Percentiles rank a stretch among this genome's conserved stretches.
Evolutionary conservation across 2,329 filamentous ascomycete species (phyloP).

Genomic region (Exutisphaerella laricina): DNA sequence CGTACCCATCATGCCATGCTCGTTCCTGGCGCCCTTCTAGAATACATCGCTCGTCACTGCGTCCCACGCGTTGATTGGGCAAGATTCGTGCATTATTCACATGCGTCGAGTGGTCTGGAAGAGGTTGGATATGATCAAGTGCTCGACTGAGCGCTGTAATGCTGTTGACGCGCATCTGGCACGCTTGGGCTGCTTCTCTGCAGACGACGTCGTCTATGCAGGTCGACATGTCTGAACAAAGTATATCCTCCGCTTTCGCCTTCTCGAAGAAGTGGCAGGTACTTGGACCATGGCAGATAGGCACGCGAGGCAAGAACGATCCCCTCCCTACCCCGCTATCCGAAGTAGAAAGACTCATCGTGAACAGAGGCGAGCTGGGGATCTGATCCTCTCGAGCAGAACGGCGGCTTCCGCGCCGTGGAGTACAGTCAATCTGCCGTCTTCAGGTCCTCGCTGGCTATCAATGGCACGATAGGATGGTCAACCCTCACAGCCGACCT

Average conservation of each 20-base stretch:
- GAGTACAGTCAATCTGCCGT: conserved; percentile 37
- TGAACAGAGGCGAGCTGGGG: conserved; percentile 52
- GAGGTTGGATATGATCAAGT: background rate
- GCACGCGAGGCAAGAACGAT: conserved; percentile 49
- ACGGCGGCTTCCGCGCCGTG: conserved; percentile 49
- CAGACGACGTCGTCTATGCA: too few species aligned
- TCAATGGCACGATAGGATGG: conserved; percentile 50
- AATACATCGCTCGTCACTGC: too few species aligned
- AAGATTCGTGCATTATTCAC: background rate
- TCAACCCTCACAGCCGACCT: conserved; percentile 35
- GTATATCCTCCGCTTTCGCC: conserved; percentile 1
- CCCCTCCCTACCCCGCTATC: conserved; percentile 5
- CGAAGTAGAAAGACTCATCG: conserved; percentile 43
- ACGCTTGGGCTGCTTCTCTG: too few species aligned
- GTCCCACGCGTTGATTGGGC: too few species aligned
- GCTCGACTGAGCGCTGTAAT: background rate
- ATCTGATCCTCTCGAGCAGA: conserved; percentile 51
- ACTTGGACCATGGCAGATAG: conserved; percentile 54
- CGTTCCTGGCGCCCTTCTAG: too few species aligned
- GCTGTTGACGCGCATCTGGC: conserved; percentile 8
- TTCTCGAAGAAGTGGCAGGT: conserved; percentile 25
- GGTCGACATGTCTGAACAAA: too few species aligned
- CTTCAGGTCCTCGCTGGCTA: conserved; percentile 48
- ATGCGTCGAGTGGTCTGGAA: background rate
- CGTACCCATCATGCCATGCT: too few species aligned